Evolutionary conservation across 495 filamentous ascomycete genomes (phyloP).

Genomic region (Glarea lozoyensis): DNA sequence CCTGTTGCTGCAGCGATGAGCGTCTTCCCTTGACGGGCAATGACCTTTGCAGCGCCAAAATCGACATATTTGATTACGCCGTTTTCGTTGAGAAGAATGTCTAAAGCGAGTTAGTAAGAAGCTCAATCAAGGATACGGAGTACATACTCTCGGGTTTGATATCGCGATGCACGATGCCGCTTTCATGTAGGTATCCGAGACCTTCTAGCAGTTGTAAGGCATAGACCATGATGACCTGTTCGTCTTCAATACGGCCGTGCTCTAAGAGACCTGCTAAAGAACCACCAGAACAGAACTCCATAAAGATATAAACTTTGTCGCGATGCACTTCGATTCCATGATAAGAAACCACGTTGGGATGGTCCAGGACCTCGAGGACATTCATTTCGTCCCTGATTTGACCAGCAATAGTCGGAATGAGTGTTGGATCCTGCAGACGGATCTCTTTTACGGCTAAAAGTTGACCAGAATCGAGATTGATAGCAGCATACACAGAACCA

Average conservation of each 20-base stretch:
- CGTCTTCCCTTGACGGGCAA: conserved; percentile 88
- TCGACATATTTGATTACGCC: conserved; percentile 99
- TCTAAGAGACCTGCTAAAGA: conserved; percentile 86
- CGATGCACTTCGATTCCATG: conserved; percentile 96
- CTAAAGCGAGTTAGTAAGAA: conserved; percentile 30
- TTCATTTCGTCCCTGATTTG: conserved; percentile 97
- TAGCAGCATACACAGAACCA: conserved; percentile 91
- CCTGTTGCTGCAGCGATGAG: conserved; percentile 52
- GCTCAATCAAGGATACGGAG: not conserved
- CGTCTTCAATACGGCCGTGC: conserved; percentile 94
- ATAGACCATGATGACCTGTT: conserved; percentile 97
- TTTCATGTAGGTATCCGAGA: conserved; percentile 87
- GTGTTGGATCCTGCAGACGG: conserved; percentile 88
- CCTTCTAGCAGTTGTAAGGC: conserved; percentile 93
- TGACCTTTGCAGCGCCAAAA: conserved; percentile 95
- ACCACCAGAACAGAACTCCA: conserved; percentile 97
- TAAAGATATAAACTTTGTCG: conserved; percentile 98
- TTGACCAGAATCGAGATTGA: conserved; percentile 92
- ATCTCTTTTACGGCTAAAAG: conserved; percentile 99
- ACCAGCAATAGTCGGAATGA: conserved; percentile 85
- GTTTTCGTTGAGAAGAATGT: conserved; percentile 93
- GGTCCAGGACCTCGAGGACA: conserved; percentile 87
- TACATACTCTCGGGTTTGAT: conserved; percentile 93
- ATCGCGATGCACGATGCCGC: conserved; percentile 85
- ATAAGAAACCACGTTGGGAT: conserved; percentile 96